Evolutionary conservation across 345 rosid species (phyloP).

Genomic region (Eucalyptus cloeziana): DNA sequence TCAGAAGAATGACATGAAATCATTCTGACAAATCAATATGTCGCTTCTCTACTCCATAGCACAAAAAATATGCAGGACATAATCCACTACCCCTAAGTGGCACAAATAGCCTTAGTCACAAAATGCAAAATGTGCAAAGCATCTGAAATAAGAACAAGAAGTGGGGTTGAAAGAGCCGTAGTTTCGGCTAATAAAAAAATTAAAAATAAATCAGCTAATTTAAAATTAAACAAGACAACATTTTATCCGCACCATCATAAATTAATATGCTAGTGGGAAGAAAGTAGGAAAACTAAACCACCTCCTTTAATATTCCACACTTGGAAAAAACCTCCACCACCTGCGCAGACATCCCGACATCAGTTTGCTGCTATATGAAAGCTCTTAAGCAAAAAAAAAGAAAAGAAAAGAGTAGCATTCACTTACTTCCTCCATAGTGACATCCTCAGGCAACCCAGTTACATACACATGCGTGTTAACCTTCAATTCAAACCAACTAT

Average conservation of each 20-base stretch:
- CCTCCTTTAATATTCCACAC: slow-evolving; percentile 98
- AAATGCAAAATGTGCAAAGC: background rate
- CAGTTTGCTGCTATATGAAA: background rate
- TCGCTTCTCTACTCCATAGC: background rate
- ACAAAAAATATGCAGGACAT: background rate
- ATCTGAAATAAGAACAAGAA: background rate
- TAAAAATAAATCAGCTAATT: background rate
- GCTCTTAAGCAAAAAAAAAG: background rate
- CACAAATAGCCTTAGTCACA: background rate
- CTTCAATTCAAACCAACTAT: slow-evolving; percentile 96
- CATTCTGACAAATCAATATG: background rate
- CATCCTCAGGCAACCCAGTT: slow-evolving; percentile 91
- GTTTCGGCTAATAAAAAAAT: background rate
- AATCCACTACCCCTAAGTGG: background rate
- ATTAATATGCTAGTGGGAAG: background rate
- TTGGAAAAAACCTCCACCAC: slow-evolving; percentile 85
- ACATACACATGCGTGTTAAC: slow-evolving; percentile 91
- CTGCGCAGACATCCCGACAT: slow-evolving; percentile 27
- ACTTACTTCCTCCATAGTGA: slow-evolving; percentile 78
- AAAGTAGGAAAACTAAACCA: slow-evolving; percentile 2
- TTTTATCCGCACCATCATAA: background rate
- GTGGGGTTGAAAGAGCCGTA: background rate
- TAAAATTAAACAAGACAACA: background rate
- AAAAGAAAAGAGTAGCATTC: background rate
- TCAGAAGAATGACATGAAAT: background rate